phyloP scores from a whole-genome alignment of 2,329 filamentous ascomycete species.

The Stachybotrys chlorohalonatus region DNA sequence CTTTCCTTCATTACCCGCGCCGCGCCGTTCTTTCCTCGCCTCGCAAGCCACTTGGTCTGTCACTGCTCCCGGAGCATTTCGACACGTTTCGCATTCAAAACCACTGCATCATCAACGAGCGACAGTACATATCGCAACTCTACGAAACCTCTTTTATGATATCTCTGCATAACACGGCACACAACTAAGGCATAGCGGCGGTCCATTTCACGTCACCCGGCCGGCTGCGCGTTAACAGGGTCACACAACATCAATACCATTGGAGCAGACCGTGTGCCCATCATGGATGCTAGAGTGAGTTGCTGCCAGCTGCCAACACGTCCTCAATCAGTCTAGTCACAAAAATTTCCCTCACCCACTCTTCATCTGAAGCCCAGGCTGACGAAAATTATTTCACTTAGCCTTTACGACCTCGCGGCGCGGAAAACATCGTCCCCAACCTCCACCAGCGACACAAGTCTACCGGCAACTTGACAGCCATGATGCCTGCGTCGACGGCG shows the following conservation, averaged over 20 bases:
- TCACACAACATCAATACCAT: constrained; percentile 6
- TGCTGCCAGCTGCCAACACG: background rate
- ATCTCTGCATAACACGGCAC: background rate
- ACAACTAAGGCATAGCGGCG: background rate
- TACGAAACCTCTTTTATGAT: background rate
- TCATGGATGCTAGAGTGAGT: constrained; percentile 27
- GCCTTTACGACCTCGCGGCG: constrained; percentile 38
- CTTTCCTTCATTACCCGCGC: background rate
- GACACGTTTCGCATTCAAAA: background rate
- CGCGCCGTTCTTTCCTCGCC: background rate
- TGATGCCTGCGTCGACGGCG: constrained; percentile 12
- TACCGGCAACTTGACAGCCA: constrained; percentile 44
- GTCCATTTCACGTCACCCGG: constrained; percentile 1
- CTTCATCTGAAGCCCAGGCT: background rate
- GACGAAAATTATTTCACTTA: constrained; percentile 8
- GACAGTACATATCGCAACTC: background rate
- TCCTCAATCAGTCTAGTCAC: background rate
- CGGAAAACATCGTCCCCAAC: constrained; percentile 40
- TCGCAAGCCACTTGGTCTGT: background rate
- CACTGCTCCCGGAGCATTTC: background rate
- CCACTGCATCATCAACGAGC: background rate
- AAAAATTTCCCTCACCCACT: background rate
- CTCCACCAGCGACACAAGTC: constrained; percentile 81
- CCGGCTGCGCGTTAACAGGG: constrained; percentile 11
- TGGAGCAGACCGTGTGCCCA: constrained; percentile 9